Conservation (phyloP, 2,329 filamentous ascomycete species). For the Diplodia seriata region DNA sequence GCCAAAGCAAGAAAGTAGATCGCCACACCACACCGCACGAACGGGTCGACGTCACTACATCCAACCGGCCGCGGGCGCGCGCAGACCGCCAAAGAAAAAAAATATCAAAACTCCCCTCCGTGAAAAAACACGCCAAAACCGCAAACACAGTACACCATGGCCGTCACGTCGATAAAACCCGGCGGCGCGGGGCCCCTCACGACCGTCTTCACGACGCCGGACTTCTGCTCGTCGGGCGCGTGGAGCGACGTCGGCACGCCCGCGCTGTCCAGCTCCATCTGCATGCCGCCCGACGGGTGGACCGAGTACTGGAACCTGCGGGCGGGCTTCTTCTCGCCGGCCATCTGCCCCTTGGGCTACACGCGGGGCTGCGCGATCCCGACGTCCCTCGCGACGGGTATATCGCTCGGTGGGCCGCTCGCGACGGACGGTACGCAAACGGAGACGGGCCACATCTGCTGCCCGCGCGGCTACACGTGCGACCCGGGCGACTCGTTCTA, state of each 20-base stretch:
- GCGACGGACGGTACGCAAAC: background rate
- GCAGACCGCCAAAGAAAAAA: background rate
- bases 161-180: background rate
- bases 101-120: no score
- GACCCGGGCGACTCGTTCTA: background rate
- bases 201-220: conserved; percentile 12
- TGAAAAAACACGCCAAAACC: no score
- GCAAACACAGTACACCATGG: background rate
- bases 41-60: background rate
- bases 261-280: conserved; percentile 17
- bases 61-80: background rate
- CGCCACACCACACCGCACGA: no score
- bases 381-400: background rate
- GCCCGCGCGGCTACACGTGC: conserved; percentile 13
- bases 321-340: conserved; percentile 16
- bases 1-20: background rate
- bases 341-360: conserved; percentile 6
- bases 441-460: conserved; percentile 20
- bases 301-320: background rate
- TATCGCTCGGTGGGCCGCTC: conserved; percentile 1
- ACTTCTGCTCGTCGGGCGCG: background rate
- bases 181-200: conserved; percentile 1
- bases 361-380: conserved; percentile 7
- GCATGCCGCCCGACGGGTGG: conserved; percentile 18
- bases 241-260: conserved; percentile 3